phyloP scores from a whole-genome alignment of 2,329 filamentous ascomycete genomes.

The Colletotrichum godetiae region DNA sequence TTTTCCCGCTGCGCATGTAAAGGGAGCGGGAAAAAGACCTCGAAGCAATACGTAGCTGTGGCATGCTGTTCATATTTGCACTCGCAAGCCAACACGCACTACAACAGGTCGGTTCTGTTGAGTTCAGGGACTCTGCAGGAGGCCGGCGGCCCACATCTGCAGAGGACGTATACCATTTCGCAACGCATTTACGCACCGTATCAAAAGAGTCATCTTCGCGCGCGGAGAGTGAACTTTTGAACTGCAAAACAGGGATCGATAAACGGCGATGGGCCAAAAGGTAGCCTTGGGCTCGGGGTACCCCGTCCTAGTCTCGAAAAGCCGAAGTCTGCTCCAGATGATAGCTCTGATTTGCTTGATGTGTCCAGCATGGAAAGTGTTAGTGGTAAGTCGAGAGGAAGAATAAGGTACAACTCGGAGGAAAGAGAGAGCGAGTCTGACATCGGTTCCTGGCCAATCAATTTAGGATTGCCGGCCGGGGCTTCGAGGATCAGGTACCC shows the following conservation, averaged over 20 bases:
- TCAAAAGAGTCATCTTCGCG: neutral
- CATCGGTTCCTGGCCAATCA: neutral
- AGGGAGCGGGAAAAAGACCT: neutral
- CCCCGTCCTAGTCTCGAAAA: neutral
- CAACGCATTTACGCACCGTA: constrained; percentile 23
- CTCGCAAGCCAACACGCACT: constrained; percentile 17
- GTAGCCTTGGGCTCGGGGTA: neutral
- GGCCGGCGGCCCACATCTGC: constrained; percentile 10
- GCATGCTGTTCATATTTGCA: neutral
- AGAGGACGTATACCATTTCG: constrained; percentile 16
- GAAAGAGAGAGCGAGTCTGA: constrained; percentile 29
- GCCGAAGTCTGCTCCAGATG: too few relatives aligned
- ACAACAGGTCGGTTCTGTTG: neutral
- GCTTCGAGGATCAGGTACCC: neutral
- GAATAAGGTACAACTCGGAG: constrained; percentile 7
- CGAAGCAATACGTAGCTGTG: neutral
- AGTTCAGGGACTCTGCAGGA: constrained; percentile 16
- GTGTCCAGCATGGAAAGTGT: neutral
- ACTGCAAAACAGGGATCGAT: neutral
- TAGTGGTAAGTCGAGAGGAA: neutral
- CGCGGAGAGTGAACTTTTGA: neutral
- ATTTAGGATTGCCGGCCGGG: neutral
- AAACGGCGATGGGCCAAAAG: neutral
- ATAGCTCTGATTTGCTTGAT: neutral
- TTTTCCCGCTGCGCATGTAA: neutral